Percentiles rank a stretch among this genome's conserved stretches.
These are phyloP conservation scores for Populus hybrid DNA, from an alignment of 441 rosid genomes.

Conservation along the genomic window DNA sequence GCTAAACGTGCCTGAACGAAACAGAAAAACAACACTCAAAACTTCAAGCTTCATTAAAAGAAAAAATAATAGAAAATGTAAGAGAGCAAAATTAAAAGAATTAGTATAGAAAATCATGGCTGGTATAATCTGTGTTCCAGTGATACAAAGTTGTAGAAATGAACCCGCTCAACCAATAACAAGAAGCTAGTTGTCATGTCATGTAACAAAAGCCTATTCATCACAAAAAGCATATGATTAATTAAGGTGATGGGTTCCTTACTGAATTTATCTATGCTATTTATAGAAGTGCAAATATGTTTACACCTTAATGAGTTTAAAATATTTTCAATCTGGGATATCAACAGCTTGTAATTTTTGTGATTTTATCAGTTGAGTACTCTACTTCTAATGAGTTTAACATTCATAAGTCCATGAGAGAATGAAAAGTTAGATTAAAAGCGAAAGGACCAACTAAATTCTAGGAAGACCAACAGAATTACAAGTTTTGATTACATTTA, in stretches of 20 bases:
- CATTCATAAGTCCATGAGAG: neutral
- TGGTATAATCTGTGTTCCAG: neutral
- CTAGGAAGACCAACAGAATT: neutral
- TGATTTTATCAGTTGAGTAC: neutral
- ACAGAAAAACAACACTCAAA: constrained; percentile 7
- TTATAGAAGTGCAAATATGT: neutral
- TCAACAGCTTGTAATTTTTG: neutral
- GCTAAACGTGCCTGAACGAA: constrained; percentile 78
- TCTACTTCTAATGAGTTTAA: neutral
- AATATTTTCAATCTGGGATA: neutral
- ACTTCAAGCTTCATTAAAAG: neutral
- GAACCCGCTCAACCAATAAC: neutral
- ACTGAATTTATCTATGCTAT: neutral
- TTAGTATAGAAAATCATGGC: neutral
- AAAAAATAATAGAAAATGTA: neutral
- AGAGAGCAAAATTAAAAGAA: neutral
- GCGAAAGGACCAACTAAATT: neutral
- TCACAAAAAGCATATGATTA: neutral
- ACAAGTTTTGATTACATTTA: neutral
- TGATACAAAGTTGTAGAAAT: neutral
- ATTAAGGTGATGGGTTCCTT: neutral
- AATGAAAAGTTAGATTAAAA: no score
- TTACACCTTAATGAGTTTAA: neutral
- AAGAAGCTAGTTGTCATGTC: neutral
- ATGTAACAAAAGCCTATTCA: neutral